Evolutionary conservation across 441 rosid species (phyloP).

Genomic region (Erysimum cheiri): DNA sequence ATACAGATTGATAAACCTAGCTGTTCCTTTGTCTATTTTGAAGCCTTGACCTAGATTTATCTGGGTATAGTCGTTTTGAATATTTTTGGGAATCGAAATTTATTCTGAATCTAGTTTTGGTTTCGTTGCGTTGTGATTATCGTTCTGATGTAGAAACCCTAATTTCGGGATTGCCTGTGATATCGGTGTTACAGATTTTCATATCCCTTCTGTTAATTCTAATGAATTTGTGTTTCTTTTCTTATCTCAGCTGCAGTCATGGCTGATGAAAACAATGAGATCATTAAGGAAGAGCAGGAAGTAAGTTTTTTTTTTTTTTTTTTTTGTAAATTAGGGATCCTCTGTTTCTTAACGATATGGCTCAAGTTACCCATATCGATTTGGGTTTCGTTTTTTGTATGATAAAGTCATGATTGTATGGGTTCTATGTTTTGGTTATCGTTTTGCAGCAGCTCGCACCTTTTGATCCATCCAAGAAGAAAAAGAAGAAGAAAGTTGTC

Average conservation of each 20-base stretch:
- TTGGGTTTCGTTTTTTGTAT: not conserved
- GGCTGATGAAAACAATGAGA: constrained; percentile 41
- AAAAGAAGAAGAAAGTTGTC: constrained; percentile 56
- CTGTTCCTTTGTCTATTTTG: not conserved
- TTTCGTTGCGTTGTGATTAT: constrained; percentile 13
- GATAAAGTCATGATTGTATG: constrained; percentile 14
- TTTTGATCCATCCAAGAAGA: constrained; percentile 46
- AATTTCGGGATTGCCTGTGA: not conserved
- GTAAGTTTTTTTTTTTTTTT: constrained; percentile 24
- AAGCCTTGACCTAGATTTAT: constrained; percentile 13
- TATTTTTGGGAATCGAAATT: not conserved
- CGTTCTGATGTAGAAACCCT: constrained; percentile 9
- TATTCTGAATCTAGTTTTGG: not conserved
- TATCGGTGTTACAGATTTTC: not conserved
- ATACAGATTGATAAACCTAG: constrained; percentile 11
- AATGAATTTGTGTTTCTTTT: not conserved
- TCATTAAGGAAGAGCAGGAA: constrained; percentile 41
- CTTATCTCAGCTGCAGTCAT: constrained; percentile 35
- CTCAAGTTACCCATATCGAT: not conserved
- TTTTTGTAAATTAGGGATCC: not conserved
- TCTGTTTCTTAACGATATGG: not conserved
- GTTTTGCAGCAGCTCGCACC: constrained; percentile 32
- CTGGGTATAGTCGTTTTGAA: not conserved
- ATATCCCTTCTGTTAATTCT: not conserved
- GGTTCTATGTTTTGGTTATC: not conserved